Evolutionary conservation across 495 filamentous ascomycete genomes (phyloP).

Genomic region (Daldinia loculata): DNA sequence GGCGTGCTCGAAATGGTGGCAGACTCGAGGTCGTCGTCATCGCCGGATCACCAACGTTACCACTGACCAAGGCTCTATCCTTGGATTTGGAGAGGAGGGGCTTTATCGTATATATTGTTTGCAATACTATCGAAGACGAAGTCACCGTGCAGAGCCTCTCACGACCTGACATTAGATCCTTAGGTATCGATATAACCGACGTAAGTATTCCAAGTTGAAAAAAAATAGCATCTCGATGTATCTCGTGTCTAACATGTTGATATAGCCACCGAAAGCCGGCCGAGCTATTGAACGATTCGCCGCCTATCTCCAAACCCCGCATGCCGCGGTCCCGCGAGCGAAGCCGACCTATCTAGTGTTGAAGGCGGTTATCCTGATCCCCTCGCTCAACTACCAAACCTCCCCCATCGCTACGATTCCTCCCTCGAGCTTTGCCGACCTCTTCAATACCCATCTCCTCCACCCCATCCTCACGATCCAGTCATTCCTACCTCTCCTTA

Average conservation of each 20-base stretch:
- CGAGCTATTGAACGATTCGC: conserved; percentile 71
- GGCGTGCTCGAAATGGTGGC: conserved; percentile 80
- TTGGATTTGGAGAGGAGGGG: conserved; percentile 89
- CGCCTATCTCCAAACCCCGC: conserved; percentile 72
- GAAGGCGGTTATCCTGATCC: conserved; percentile 79
- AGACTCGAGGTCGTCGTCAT: conserved; percentile 90
- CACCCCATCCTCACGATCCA: conserved; percentile 89
- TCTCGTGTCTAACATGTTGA: conserved; percentile 33
- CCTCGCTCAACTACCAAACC: conserved; percentile 72
- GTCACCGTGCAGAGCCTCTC: conserved; percentile 76
- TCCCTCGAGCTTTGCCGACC: conserved; percentile 82
- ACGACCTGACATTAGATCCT: conserved; percentile 78
- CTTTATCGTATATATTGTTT: conserved; percentile 91
- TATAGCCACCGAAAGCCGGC: conserved; percentile 58
- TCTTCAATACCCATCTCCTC: conserved; percentile 89
- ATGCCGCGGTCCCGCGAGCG: conserved; percentile 74
- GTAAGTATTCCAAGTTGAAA: conserved; percentile 52
- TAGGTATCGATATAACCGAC: conserved; percentile 85
- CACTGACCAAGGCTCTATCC: conserved; percentile 80
- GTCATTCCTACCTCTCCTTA: conserved; percentile 83
- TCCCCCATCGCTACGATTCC: conserved; percentile 84
- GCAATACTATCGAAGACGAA: conserved; percentile 82
- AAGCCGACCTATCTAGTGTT: conserved; percentile 78
- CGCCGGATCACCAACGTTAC: conserved; percentile 81
- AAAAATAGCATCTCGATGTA: background rate